Evolutionary conservation across 805 yeast genomes (phyloP), one percentile per base, ranked within the genome.

Genomic region (Jamesozyma hellenica): DNA sequence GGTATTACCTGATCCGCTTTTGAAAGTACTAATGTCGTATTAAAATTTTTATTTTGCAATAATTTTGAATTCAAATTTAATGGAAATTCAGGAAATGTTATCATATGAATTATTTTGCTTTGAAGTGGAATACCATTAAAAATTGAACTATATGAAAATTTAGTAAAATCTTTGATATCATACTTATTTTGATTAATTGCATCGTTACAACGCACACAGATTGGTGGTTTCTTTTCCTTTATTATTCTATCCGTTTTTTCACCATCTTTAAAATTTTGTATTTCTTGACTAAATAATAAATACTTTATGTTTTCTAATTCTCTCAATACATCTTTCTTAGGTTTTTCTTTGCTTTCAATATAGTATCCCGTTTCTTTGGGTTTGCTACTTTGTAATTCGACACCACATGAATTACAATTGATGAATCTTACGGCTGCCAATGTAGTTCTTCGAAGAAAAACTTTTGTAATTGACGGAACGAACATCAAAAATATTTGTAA

Each of bases 21-120:
- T 1, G 61, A 51, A 7, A 58, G 46, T 6, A 58, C 32, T 11
- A 58, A 38, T 14, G 51, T 32, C 4, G 47, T 25, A 16, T 43
- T 43, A 32, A 38, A 40, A 10, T 43, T 31, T 18, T 41, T 36
- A 23, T 40, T 41, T 13, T 46, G 31, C n/a, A 58, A 36, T 4
- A 55, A 17, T 6, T 39, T 25, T n/a, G 35, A 36, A 42, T 70
- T 62, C 3, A 79, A 50, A 6, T 79, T 68, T 31, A 80, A 61
- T 1, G 96, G 95, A 52, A 84, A 83, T 47, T 84, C 94, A 12
- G 70, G 56, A 1, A 82, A 76, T 28, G 82, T 78, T 9, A 80
- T 64, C 1, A 82, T 75, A 51, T 81, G 78, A 2, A 79, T 69
- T 1, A 81, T 48, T 8, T 67, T 67, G 3, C 74, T 70, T 26